phyloP scores from a whole-genome alignment of 2,329 filamentous ascomycete genomes.

The Colletotrichum melonis region DNA sequence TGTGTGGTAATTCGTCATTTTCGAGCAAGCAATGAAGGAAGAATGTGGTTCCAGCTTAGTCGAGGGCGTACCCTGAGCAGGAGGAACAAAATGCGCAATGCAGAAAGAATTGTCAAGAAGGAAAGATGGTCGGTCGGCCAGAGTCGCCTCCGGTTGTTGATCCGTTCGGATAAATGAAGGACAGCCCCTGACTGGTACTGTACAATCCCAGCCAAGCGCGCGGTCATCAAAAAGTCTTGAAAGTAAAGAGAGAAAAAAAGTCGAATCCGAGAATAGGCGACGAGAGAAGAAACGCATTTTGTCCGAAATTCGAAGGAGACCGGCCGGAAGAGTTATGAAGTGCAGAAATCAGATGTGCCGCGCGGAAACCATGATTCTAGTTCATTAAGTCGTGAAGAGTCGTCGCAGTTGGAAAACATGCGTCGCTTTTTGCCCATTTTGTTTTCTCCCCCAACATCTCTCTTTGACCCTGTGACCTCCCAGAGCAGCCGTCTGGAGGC shows the following conservation, averaged over 20 bases:
- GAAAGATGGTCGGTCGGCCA: slow-evolving; percentile 22
- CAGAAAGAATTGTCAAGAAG: background rate
- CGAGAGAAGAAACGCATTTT: background rate
- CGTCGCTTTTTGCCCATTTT: slow-evolving; percentile 35
- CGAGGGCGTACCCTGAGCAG: too few relatives aligned
- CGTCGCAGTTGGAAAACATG: slow-evolving; percentile 39
- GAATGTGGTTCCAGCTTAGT: background rate
- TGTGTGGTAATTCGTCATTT: slow-evolving; percentile 3
- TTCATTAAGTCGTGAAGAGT: slow-evolving; percentile 38
- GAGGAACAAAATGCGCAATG: background rate
- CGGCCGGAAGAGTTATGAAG: slow-evolving; percentile 13
- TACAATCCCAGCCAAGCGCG: slow-evolving; percentile 33
- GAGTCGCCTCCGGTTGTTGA: slow-evolving; percentile 28
- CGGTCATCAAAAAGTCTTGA: slow-evolving; percentile 14
- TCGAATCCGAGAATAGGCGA: slow-evolving; percentile 6
- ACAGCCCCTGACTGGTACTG: slow-evolving; percentile 30
- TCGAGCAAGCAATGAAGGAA: background rate
- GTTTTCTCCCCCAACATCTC: background rate
- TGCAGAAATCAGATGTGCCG: slow-evolving; percentile 34
- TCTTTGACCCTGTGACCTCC: background rate
- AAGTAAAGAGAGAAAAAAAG: slow-evolving; percentile 25
- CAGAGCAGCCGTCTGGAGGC: background rate
- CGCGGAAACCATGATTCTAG: slow-evolving; percentile 36
- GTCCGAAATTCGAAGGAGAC: slow-evolving; percentile 34
- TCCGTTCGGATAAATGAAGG: slow-evolving; percentile 10